Percentiles rank a stretch among this genome's conserved stretches.
These are phyloP conservation scores for Raddia distichophylla DNA, from an alignment of 176 grass and related monocot genomes.

Conservation along the genomic window DNA sequence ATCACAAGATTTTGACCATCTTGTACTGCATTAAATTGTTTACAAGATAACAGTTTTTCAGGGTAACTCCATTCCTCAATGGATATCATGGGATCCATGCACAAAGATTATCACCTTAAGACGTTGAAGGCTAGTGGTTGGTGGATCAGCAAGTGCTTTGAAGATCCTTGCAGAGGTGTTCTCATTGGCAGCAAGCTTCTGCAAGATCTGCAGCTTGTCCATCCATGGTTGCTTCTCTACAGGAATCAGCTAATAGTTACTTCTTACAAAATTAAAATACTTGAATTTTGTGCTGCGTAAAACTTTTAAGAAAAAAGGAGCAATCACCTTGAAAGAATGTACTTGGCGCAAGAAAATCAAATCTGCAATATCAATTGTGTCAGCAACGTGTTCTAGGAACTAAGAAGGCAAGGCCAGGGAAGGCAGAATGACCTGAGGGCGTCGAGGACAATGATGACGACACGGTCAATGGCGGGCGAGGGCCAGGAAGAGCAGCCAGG, in stretches of 20 bases:
- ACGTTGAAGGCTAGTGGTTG: slow-evolving; percentile 93
- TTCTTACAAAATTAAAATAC: not conserved
- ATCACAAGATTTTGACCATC: slow-evolving; percentile 1
- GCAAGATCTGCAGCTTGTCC: slow-evolving; percentile 81
- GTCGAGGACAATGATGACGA: slow-evolving; percentile 80
- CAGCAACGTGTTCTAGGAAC: slow-evolving; percentile 3
- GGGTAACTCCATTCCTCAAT: not conserved
- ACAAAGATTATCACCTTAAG: slow-evolving; percentile 60
- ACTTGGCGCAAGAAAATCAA: slow-evolving; percentile 95
- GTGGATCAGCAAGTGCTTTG: slow-evolving; percentile 95
- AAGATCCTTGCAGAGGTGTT: slow-evolving; percentile 81
- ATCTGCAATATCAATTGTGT: slow-evolving; percentile 49
- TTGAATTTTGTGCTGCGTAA: not conserved
- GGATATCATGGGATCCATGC: not conserved
- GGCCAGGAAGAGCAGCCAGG: slow-evolving; percentile 58
- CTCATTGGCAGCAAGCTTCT: slow-evolving; percentile 66
- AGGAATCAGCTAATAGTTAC: slow-evolving; percentile 25
- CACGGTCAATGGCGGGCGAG: slow-evolving; percentile 59
- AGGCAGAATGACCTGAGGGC: slow-evolving; percentile 60
- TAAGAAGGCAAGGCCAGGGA: not conserved
- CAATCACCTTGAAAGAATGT: slow-evolving; percentile 72
- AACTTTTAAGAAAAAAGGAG: slow-evolving; percentile 11
- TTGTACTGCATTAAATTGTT: slow-evolving; percentile 10
- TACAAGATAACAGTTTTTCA: not conserved
- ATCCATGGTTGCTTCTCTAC: slow-evolving; percentile 90